These are phyloP conservation scores for Trametes hirsuta DNA, from an alignment of 1,284 basidiomycete species.

Conservation along the genomic window DNA sequence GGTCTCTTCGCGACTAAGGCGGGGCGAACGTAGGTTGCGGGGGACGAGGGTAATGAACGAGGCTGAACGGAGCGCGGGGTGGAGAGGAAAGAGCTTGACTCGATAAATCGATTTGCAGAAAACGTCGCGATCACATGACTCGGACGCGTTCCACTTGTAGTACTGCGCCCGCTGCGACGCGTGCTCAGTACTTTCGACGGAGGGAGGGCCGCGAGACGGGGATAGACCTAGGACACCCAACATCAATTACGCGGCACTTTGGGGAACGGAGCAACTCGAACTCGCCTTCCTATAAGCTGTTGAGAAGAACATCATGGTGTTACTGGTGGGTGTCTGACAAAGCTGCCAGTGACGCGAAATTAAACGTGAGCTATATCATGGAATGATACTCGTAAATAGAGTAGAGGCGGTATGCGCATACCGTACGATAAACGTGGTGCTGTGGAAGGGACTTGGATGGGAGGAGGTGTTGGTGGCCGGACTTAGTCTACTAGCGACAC, in stretches of 20 bases:
- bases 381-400: too few species aligned
- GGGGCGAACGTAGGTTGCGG: not conserved
- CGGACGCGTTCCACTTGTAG: constrained; percentile 1
- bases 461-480: not conserved
- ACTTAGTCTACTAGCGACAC: constrained; percentile 8
- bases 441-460: not conserved
- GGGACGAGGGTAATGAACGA: not conserved
- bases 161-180: not conserved
- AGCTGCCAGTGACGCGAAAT: too few species aligned
- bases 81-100: constrained; percentile 5
- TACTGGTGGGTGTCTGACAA: too few species aligned
- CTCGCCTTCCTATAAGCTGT: too few species aligned
- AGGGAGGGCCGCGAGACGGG: too few species aligned
- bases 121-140: constrained; percentile 25
- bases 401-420: not conserved
- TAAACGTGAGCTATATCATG: too few species aligned
- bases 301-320: too few species aligned
- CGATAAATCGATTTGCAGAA: constrained; percentile 17
- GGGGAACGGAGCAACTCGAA: too few species aligned
- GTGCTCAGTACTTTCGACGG: too few species aligned
- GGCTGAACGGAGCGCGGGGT: not conserved
- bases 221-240: too few species aligned
- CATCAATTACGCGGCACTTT: too few species aligned
- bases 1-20: not conserved
- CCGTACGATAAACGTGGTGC: not conserved